phyloP scores from a whole-genome alignment of 2,329 filamentous ascomycete species.

The Diaporthe nobilis region DNA sequence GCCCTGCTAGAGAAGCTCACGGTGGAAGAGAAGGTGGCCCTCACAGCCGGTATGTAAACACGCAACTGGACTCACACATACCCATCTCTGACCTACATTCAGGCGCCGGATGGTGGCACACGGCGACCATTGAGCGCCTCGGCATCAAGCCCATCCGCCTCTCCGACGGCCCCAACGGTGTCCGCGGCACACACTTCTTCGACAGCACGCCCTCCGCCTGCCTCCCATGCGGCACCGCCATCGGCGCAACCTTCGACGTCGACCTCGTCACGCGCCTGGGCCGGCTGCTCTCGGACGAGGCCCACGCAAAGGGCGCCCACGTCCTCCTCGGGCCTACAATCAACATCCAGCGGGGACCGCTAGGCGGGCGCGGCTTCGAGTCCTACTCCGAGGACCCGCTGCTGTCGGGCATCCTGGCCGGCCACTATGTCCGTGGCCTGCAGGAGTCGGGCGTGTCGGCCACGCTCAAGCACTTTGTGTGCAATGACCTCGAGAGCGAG shows the following conservation, averaged over 20 bases:
- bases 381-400: conserved; percentile 63
- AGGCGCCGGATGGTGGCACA: conserved; percentile 37
- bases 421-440: conserved; percentile 59
- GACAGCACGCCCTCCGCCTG: conserved; percentile 50
- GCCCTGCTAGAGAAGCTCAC: conserved; percentile 1
- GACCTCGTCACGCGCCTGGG: conserved; percentile 71
- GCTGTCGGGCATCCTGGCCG: conserved; percentile 59
- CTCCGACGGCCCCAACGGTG: conserved; percentile 53
- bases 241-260: conserved; percentile 75
- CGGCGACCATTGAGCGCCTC: conserved; percentile 37
- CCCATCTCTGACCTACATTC: not conserved
- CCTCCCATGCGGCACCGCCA: conserved; percentile 50
- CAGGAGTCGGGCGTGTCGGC: conserved; percentile 59
- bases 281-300: conserved; percentile 68
- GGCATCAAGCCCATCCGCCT: conserved; percentile 19
- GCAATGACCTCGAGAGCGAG: conserved; percentile 56
- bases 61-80: not conserved
- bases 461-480: conserved; percentile 63
- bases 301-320: conserved; percentile 74
- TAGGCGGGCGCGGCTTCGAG: conserved; percentile 64
- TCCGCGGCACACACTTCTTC: conserved; percentile 51
- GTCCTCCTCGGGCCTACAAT: conserved; percentile 77
- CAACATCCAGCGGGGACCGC: conserved; percentile 62
- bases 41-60: not conserved
- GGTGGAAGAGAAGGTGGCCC: conserved; percentile 22